Base-by-base conservation (phyloP, 75 land plant genomes). In the Sequoiadendron giganteum region DNA sequence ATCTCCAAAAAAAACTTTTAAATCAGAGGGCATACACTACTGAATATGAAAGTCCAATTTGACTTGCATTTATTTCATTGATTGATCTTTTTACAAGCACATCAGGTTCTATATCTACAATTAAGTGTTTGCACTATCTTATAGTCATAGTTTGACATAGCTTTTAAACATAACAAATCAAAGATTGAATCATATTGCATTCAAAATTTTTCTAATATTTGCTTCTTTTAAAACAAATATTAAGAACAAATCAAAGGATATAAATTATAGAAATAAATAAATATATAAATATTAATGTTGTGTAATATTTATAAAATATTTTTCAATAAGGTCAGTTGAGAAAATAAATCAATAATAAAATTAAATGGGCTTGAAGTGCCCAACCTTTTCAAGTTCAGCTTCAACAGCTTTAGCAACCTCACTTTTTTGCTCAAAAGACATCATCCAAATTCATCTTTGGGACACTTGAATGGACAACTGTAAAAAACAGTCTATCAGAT, bases 71-170 rank as follows among this genome's bases (percentile, higher is more conserved):
- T 56, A 95, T 94, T 88, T 94, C 94, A 87, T 94, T 94, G 94
- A 94, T 94, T 49, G 95, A 94, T 82, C 90, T 86, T 86, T 91
- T 91, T n/a, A 94, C 95, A 68, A 70, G 87, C 21, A 76, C 76
- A 87, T 90, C 95, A 25, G 95, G 94, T 39, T 91, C 90, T 85
- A 93, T 88, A 87, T 94, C 95, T 19, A 93, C 91, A 47, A 93
- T n/a, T 94, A 10, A 94, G 90, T 34, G 94, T 94, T 89, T 95
- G 97, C 83, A 93, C 96, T 77, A 95, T 95, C 89, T 58, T 92
- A 83, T 86, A 94, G 25, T 94, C 95, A 89, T 93, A 94, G 14
- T 56, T 87, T 39, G 90, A 86, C 95, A 94, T 94, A 42, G 90
- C 94, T 94, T 93, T 91, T 54, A 84, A 40, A 49, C 38, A 45